Percentiles rank a stretch among this genome's conserved stretches.
These are phyloP conservation scores for Aspergillus brunneoviolaceus DNA, from an alignment of 2,329 filamentous ascomycete genomes.

Conservation along the genomic window DNA sequence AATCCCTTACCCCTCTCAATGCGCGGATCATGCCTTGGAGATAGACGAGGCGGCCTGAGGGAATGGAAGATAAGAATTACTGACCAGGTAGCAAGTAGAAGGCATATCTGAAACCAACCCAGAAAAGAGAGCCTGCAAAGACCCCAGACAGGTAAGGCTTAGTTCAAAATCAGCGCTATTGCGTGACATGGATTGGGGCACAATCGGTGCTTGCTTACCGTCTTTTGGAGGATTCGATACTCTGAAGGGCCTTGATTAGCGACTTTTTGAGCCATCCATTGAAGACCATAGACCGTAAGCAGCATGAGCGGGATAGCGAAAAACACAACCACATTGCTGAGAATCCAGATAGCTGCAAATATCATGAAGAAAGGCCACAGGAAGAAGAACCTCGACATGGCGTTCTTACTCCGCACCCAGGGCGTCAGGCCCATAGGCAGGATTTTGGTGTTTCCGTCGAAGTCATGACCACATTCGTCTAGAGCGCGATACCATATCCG, in stretches of 20 bases:
- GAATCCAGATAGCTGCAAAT: constrained; percentile 66
- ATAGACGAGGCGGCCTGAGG: neutral
- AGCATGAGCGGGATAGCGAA: constrained; percentile 71
- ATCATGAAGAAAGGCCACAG: constrained; percentile 81
- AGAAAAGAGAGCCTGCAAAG: constrained; percentile 82
- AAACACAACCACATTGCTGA: constrained; percentile 73
- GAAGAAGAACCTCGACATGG: constrained; percentile 85
- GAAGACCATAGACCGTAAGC: constrained; percentile 63
- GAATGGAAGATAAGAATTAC: constrained; percentile 24
- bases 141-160: constrained; percentile 91
- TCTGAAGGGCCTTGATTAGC: constrained; percentile 80
- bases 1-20: neutral
- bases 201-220: constrained; percentile 58
- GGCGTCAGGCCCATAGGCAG: constrained; percentile 72
- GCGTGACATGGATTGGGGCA: neutral
- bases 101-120: constrained; percentile 74
- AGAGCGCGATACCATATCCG: constrained; percentile 80
- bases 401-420: constrained; percentile 71
- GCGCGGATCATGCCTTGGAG: neutral
- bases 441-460: constrained; percentile 69
- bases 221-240: constrained; percentile 87
- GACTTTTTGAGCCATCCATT: constrained; percentile 74
- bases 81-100: constrained; percentile 70
- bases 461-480: constrained; percentile 77
- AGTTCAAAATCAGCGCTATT: constrained; percentile 19